Evolutionary conservation across 2,329 filamentous ascomycete species (phyloP).

Genomic region (Cadophora sp.): DNA sequence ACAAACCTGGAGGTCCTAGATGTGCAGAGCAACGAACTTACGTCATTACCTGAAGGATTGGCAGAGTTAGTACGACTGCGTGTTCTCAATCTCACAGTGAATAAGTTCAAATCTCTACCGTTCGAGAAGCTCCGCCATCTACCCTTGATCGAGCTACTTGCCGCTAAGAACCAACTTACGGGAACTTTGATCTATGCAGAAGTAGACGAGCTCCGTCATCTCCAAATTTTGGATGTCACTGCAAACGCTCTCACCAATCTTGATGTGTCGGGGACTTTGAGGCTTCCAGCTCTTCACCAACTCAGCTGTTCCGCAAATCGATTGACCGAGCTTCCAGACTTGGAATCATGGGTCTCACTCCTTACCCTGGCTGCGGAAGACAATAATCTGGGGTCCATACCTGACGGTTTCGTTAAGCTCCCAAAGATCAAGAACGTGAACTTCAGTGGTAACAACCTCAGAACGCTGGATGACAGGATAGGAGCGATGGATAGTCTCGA

Average conservation of each 20-base stretch:
- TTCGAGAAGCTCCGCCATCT: constrained; percentile 72
- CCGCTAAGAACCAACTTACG: constrained; percentile 78
- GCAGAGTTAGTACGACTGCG: constrained; percentile 73
- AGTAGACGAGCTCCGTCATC: constrained; percentile 61
- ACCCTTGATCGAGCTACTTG: constrained; percentile 75
- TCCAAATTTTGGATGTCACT: constrained; percentile 81
- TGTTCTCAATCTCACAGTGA: constrained; percentile 80
- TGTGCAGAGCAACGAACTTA: constrained; percentile 80
- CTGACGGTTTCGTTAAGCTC: constrained; percentile 74
- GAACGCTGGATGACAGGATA: constrained; percentile 75
- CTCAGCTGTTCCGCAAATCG: constrained; percentile 84
- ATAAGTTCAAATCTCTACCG: constrained; percentile 74
- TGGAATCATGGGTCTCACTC: constrained; percentile 77
- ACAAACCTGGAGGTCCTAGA: constrained; percentile 80
- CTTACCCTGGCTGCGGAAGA: constrained; percentile 79
- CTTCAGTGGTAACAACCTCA: constrained; percentile 85
- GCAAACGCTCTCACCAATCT: constrained; percentile 69
- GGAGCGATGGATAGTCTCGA: constrained; percentile 79
- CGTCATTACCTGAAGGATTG: constrained; percentile 71
- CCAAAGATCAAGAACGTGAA: constrained; percentile 76
- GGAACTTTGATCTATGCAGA: constrained; percentile 73
- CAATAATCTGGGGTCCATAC: constrained; percentile 80
- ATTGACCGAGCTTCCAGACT: constrained; percentile 73
- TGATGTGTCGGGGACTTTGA: constrained; percentile 37
- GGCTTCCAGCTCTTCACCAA: constrained; percentile 73